These are phyloP conservation scores for Oryza nivara DNA, from an alignment of 176 grass and related monocot genomes.

Conservation along the genomic window DNA sequence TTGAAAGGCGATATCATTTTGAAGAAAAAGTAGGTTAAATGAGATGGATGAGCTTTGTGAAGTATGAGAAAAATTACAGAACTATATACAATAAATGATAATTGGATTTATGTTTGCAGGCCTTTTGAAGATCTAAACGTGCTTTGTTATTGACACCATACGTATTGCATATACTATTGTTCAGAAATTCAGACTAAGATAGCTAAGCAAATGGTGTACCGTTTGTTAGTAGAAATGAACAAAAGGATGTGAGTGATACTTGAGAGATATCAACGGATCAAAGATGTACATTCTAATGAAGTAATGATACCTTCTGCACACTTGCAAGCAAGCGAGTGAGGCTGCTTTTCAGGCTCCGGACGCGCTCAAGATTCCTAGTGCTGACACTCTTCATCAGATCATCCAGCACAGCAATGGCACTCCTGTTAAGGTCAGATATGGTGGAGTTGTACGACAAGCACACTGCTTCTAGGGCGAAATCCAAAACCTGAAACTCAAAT, in stretches of 20 bases:
- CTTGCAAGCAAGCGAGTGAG: constrained; percentile 62
- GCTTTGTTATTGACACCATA: background rate
- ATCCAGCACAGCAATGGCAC: constrained; percentile 60
- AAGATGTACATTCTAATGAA: background rate
- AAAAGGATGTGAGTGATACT: background rate
- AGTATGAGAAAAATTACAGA: background rate
- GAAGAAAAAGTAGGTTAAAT: background rate
- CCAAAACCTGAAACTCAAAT: constrained; percentile 81
- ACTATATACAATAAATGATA: background rate
- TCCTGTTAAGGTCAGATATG: constrained; percentile 60
- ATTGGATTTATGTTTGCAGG: background rate
- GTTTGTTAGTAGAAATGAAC: background rate
- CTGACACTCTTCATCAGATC: constrained; percentile 69
- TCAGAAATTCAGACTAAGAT: background rate
- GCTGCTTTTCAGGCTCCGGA: constrained; percentile 65
- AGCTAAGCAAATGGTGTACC: background rate
- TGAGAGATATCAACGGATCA: background rate
- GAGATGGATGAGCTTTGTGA: background rate
- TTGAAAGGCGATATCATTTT: background rate
- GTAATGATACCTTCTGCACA: constrained; percentile 75
- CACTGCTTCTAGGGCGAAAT: constrained; percentile 74
- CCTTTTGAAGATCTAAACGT: background rate
- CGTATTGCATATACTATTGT: background rate
- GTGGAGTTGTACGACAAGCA: constrained; percentile 54
- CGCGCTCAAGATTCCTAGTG: constrained; percentile 66